phyloP scores from a whole-genome alignment of 441 rosid genomes.

The Isatis lusitanica region DNA sequence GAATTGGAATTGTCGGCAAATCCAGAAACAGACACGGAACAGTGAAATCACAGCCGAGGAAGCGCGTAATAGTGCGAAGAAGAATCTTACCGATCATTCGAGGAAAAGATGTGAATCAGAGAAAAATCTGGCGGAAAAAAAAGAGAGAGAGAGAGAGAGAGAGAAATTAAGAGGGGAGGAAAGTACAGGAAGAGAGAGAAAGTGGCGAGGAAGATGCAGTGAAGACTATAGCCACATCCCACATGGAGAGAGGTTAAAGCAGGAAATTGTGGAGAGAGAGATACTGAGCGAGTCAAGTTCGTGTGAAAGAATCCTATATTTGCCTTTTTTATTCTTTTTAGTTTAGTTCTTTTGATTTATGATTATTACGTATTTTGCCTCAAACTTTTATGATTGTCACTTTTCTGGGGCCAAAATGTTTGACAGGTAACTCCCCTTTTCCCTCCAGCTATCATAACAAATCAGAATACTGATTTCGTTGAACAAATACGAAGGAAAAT shows the following conservation, averaged over 20 bases:
- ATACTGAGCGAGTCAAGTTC: conserved; percentile 42
- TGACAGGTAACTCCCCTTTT: background rate
- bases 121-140: conserved; percentile 23
- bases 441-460: background rate
- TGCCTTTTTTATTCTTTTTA: background rate
- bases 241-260: conserved; percentile 38
- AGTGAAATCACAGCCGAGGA: conserved; percentile 12
- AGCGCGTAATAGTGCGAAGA: conserved; percentile 10
- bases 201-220: conserved; percentile 47
- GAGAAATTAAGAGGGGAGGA: conserved; percentile 6
- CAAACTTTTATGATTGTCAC: background rate
- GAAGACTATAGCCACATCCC: conserved; percentile 43
- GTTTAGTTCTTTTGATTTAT: conserved; percentile 9
- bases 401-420: background rate
- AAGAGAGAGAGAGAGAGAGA: background rate
- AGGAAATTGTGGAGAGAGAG: conserved; percentile 27
- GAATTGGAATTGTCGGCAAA: conserved; percentile 33
- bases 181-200: conserved; percentile 26
- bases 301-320: conserved; percentile 33
- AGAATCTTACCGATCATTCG: conserved; percentile 61
- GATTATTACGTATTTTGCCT: conserved; percentile 12
- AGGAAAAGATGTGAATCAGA: conserved; percentile 37
- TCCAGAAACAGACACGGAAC: conserved; percentile 24
- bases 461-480: background rate
- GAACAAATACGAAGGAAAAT: background rate